Evolutionary conservation across 805 yeast species (phyloP).

Genomic region (Candida endomychidarum): DNA sequence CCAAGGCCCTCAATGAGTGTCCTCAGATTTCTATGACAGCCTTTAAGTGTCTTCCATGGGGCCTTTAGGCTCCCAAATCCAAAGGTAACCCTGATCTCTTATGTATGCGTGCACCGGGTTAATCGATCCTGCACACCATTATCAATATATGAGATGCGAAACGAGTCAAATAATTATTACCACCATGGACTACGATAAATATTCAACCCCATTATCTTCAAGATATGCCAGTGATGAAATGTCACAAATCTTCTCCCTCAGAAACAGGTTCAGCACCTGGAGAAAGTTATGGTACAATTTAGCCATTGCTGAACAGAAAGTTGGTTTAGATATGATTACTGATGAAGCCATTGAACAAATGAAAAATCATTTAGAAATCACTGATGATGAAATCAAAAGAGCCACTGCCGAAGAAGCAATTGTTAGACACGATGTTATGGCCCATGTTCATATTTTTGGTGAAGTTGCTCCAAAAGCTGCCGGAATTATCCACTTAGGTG

Average conservation of each 20-base stretch:
- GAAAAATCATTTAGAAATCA: conserved; percentile 71
- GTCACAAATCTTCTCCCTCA: conserved; percentile 87
- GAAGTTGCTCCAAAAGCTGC: conserved; percentile 92
- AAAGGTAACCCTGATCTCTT: no score
- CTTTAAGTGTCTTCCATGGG: no score
- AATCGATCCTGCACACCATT: no score
- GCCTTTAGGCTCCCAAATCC: no score
- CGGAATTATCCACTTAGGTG: conserved; percentile 97
- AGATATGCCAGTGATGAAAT: conserved; percentile 98
- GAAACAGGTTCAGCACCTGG: conserved; percentile 97
- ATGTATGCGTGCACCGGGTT: no score
- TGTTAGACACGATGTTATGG: conserved; percentile 99
- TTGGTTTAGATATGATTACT: conserved; percentile 80
- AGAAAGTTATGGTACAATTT: conserved; percentile 94
- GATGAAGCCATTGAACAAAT: conserved; percentile 92
- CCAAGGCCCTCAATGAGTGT: no score
- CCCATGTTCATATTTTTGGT: conserved; percentile 96
- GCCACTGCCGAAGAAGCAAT: conserved; percentile 94
- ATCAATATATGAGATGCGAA: no score
- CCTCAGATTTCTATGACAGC: no score
- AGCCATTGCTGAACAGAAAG: conserved; percentile 92
- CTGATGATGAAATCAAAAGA: conserved; percentile 88
- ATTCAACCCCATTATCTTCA: conserved; percentile 90
- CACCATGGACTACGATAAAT: conserved; percentile 60
- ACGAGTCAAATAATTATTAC: conserved; percentile 6